Base-by-base conservation (phyloP, 306 rosid genomes). In the Cucurbita moschata region DNA sequence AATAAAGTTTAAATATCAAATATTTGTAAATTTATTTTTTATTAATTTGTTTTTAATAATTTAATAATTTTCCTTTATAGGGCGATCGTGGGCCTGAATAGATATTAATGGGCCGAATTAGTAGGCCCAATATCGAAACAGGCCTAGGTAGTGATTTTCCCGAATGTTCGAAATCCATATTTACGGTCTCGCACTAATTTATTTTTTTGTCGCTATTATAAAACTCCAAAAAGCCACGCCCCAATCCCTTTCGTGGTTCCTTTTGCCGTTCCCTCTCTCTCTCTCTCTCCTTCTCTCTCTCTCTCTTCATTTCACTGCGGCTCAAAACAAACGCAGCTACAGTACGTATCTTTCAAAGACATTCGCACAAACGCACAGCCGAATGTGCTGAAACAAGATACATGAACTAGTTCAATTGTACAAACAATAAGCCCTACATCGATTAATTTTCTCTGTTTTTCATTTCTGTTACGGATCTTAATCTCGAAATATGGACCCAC, bases 401-500 rank as follows among this genome's bases (percentile, higher is more conserved):
- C 42, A 54, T 10, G 71, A 77, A 54, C 21, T 10, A 37, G 42
- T 58, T 55, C 21, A 40, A 73, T 58, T 67, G 2, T 42, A 6
- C 37, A 57, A 42, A 50, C 37, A 71, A 64, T 19, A 69, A 26
- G 23, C 51, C 65, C 72, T 35, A 71, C 11, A 26, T 60, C 18
- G n/a, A 11, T 66, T 8, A 6, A 30, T 66, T 44, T 52, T 57
- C 53, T 78, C 10, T 10, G 11, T 15, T 56, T 68, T 51, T 52
- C 9, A 8, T 76, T 64, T 26, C 44, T 68, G 18, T 43, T 23
- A 13, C 69, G 78, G 57, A 50, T 75, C 63, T 6, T 18, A 37
- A 21, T 75, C 23, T 54, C 10, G n/a, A 18, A 18, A 21, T 38
- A 77, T 78, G 85, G 91, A 86, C 77, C 80, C 83, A 23, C 60